phyloP scores from a whole-genome alignment of 2,329 filamentous ascomycete genomes.

The Diaporthe sp. region DNA sequence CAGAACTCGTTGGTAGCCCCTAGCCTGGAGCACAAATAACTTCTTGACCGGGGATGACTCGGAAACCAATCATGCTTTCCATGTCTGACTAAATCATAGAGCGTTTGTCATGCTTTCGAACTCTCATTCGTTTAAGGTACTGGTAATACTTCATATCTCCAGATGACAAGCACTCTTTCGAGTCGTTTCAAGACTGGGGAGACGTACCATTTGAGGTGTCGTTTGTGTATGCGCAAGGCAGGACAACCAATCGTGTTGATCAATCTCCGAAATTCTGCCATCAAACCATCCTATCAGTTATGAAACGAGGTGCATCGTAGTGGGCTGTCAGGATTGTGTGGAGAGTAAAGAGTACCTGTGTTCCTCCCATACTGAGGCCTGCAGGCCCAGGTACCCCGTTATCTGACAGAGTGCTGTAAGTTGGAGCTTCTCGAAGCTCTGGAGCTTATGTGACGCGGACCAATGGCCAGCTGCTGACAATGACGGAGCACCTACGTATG shows the following conservation, averaged over 20 bases:
- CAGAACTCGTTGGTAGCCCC: too few species aligned
- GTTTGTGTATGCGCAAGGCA: neutral
- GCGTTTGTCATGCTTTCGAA: too few species aligned
- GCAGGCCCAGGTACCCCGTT: neutral
- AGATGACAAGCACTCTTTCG: neutral
- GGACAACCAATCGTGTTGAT: neutral
- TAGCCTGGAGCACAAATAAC: neutral
- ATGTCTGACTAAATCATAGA: neutral
- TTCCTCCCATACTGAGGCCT: neutral
- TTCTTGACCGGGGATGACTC: neutral
- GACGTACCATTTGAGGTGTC: too few species aligned
- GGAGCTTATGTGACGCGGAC: neutral
- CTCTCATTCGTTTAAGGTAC: neutral
- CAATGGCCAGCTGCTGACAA: constrained; percentile 6
- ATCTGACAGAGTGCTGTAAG: neutral
- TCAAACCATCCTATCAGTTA: neutral
- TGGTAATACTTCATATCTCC: neutral
- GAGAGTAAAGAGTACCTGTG: neutral
- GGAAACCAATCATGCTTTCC: neutral
- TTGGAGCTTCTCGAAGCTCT: constrained; percentile 3
- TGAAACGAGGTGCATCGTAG: neutral
- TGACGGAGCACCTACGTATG: constrained; percentile 11
- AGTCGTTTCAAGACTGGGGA: too few species aligned
- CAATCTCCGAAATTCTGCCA: neutral
- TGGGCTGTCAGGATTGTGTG: too few species aligned